Conservation (phyloP, 179 eudicot genomes). For the Silene coronaria region DNA sequence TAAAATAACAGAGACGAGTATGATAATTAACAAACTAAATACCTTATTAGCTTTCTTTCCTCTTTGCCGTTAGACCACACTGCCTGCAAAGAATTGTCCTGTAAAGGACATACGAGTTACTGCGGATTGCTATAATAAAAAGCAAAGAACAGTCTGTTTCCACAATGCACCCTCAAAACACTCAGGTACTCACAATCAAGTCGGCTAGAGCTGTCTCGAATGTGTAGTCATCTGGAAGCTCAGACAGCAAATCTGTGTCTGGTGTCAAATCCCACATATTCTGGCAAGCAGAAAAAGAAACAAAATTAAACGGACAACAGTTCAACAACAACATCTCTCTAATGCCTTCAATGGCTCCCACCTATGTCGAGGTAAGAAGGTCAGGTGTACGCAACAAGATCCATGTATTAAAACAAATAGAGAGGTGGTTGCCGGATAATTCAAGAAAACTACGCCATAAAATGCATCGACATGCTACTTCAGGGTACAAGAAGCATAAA, state of each 20-base stretch:
- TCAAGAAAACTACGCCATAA: no score
- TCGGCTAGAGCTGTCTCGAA: slow-evolving; percentile 78
- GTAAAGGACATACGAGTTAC: slow-evolving; percentile 11
- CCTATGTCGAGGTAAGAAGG: no score
- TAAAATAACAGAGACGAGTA: neutral
- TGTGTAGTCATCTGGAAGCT: slow-evolving; percentile 64
- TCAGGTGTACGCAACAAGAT: no score
- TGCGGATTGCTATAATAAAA: neutral
- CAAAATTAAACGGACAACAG: neutral
- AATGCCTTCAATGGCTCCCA: no score
- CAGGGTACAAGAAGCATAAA: no score
- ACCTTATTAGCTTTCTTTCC: slow-evolving; percentile 54
- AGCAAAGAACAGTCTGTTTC: neutral
- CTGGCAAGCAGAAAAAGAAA: slow-evolving; percentile 26
- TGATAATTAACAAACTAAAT: slow-evolving; percentile 8
- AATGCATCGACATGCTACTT: no score
- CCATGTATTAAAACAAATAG: no score
- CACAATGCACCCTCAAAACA: neutral
- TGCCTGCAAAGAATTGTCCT: slow-evolving; percentile 86
- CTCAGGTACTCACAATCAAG: slow-evolving; percentile 47
- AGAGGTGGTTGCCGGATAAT: no score
- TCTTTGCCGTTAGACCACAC: slow-evolving; percentile 45
- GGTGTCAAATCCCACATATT: slow-evolving; percentile 91
- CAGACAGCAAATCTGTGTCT: slow-evolving; percentile 53
- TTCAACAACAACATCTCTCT: neutral